Base-by-base conservation (phyloP, 78 protist genomes). In the Chrysochromulina parva region DNA sequence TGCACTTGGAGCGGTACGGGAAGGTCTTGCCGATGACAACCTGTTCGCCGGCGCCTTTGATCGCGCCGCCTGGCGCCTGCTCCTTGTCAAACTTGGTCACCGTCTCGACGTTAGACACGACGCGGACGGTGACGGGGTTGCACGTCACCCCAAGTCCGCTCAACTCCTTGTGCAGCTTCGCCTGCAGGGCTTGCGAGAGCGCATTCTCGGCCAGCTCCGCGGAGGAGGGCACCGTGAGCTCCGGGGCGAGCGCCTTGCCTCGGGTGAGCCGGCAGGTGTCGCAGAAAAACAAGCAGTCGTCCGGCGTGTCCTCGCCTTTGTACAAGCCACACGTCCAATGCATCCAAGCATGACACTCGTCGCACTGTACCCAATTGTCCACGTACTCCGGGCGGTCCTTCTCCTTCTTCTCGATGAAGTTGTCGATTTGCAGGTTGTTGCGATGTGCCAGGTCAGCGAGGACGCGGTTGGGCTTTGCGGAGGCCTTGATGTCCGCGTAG, bases 1-100 rank as follows among this genome's bases (percentile, higher is more conserved):
- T 38, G 73, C 93, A 92, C 60, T 90, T 89, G 48, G 85, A 81
- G 65, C 91, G 82, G 66, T 90, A 93, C 20, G 91, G 91, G 38
- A 66, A 67, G 55, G 10, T 52, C 47, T 9, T 60, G 67, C 28
- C 24, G 28, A 20, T 10, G 28, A 20, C 10, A 38, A 38, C 38
- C 38, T 38, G 38, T 38, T 38, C 38, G 28, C 24, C 24, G 26
- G 9, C 17, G 71, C 71, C 13, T 13, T 13, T 13, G 24, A 14
- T 58, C 62, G 62, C 62, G 24, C 7, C 62, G 62, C 62, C 62
- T 13, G 62, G 62, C 38, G 38, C 38, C 38, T 38, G 38, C 62
- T 58, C 24, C 24, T 58, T 58, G 71, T 10, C 14, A 20, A 65
- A 19, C 71, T 65, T 65, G 71, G 71, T 19, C 28, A 19, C 24